phyloP scores from a whole-genome alignment of 768 basidiomycete species.

The Pilatotrama ljubarskyi region DNA sequence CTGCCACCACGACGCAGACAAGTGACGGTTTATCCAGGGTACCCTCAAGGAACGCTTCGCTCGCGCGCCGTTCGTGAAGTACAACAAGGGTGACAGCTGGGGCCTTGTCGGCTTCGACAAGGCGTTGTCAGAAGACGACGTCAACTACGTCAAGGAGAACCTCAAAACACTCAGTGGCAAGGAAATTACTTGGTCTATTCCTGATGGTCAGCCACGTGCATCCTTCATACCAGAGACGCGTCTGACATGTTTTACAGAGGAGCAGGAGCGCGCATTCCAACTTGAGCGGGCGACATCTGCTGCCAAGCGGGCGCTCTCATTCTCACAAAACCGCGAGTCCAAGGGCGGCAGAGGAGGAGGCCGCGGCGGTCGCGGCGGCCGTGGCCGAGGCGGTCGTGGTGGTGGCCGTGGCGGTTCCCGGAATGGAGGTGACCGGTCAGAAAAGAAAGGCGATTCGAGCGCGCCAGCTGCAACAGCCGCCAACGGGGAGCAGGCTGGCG shows the following conservation, averaged over 20 bases:
- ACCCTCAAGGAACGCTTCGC: conserved; percentile 50
- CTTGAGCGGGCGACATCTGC: conserved; percentile 72
- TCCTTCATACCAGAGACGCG: not conserved
- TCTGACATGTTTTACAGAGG: conserved; percentile 46
- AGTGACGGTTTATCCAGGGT: conserved; percentile 32
- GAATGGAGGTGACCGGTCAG: conserved; percentile 19
- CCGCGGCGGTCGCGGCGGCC: conserved; percentile 41
- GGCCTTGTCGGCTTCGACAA: conserved; percentile 62
- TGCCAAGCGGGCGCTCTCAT: conserved; percentile 48
- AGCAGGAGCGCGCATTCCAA: conserved; percentile 70
- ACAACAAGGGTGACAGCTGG: conserved; percentile 43
- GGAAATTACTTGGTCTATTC: conserved; percentile 62
- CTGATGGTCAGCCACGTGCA: conserved; percentile 48
- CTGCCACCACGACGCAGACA: not conserved
- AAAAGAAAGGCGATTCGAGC: conserved; percentile 19
- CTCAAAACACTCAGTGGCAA: conserved; percentile 65
- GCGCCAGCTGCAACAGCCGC: conserved; percentile 17
- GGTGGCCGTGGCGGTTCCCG: conserved; percentile 37
- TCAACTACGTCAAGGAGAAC: conserved; percentile 64
- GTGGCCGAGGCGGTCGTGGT: conserved; percentile 42
- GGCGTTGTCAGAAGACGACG: conserved; percentile 68
- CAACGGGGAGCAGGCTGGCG: conserved; percentile 53
- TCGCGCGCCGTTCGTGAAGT: conserved; percentile 49
- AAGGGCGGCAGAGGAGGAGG: conserved; percentile 50
- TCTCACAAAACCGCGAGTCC: conserved; percentile 39